Evolutionary conservation across 1,139 yeast species (phyloP), one percentile per base, ranked within the genome.

Genomic region (Lodderomyces jiufengensis): DNA sequence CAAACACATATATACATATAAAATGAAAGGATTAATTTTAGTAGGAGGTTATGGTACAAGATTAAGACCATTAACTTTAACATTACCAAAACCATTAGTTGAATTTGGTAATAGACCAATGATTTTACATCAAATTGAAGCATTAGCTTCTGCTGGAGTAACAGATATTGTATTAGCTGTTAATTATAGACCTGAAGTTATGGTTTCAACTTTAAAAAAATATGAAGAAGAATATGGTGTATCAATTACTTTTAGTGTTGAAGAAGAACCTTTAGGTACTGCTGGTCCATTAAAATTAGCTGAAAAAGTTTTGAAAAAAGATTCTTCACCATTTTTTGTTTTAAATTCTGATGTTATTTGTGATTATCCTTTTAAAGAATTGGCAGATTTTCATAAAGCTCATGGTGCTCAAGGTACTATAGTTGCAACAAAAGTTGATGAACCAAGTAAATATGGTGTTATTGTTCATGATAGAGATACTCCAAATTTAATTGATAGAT

Each of bases 11-110:
- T 15, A 10, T 24, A 28, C 24, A 28, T 24, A 24, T 24, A 24
- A 24, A 12, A 92, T 92, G 98, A 92, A 92, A 76, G 98, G 97
- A 61, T 80, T 92, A 66, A 92, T 92, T 76, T 84, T 92, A 64
- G 98, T 92, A 56, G 98, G 98, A 61, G 98, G 98, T 66, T 92
- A 88, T 75, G 99, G 99, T 76, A 92, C 99, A 59, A 94, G 99
- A 74, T 84, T 92, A 74, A 90, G 99, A 79, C 99, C 99, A 47
- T 77, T 92, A 57, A 94, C 99, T 44, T 76, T 94, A 57, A 90
- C 98, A 41, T 78, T 85, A 50, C 99, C 99, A 65, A 94, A 94
- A 73, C 99, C 99, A 37, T 77, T 94, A 66, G 98, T 94, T 47
- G 99, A 94, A 70, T 92, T 92, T 57, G 98, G 88, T 63, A 92